Evolutionary conservation across 139 green algal genomes (phyloP).

Genomic region (Asterochloris erici): DNA sequence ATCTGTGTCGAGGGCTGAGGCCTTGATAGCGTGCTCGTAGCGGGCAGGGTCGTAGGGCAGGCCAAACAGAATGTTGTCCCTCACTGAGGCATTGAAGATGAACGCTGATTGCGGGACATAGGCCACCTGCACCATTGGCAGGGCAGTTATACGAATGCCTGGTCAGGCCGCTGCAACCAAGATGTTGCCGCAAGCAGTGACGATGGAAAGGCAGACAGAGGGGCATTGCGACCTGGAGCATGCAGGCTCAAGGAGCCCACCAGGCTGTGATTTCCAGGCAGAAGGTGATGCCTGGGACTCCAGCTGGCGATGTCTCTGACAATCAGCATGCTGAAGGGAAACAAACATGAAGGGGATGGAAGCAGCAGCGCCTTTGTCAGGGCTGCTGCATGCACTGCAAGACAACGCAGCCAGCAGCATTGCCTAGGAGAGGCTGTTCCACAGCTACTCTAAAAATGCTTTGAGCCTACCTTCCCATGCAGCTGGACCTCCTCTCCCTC

Average conservation of each 20-base stretch:
- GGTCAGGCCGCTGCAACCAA: too few relatives aligned
- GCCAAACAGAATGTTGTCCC: conserved; percentile 83
- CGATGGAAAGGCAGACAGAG: neutral
- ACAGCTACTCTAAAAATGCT: too few relatives aligned
- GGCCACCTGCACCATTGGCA: conserved; percentile 31
- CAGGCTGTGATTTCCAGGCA: too few relatives aligned
- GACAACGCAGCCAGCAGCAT: neutral
- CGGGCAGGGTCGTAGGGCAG: conserved; percentile 39
- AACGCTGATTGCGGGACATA: conserved; percentile 79
- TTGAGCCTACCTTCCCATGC: conserved; percentile 20
- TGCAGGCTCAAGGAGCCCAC: too few relatives aligned
- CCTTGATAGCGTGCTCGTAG: conserved; percentile 53
- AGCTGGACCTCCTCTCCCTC: conserved; percentile 4
- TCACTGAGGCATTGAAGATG: conserved; percentile 67
- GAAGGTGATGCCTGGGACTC: too few relatives aligned
- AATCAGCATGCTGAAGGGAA: too few relatives aligned
- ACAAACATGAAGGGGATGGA: too few relatives aligned
- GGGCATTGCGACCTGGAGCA: neutral
- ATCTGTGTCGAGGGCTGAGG: conserved; percentile 60
- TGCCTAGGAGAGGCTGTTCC: neutral
- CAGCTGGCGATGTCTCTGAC: too few relatives aligned
- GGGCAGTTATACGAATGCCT: neutral
- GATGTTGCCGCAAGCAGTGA: neutral
- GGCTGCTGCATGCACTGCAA: neutral
- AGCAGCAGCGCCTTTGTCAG: neutral